These are phyloP conservation scores for Daedaleopsis nitida DNA, from an alignment of 768 basidiomycete species.

Conservation along the genomic window DNA sequence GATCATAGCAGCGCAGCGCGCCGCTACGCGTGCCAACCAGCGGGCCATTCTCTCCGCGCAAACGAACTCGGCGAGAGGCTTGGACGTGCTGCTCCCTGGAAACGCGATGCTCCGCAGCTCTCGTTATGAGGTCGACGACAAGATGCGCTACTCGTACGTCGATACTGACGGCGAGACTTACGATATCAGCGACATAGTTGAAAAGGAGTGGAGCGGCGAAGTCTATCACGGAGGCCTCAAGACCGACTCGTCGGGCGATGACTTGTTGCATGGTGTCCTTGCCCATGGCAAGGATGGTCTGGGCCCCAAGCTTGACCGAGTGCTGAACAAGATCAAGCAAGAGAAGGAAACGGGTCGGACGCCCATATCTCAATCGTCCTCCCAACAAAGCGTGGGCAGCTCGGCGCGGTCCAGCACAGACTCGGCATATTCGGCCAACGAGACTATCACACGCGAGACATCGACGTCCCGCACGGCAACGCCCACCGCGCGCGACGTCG, in stretches of 20 bases:
- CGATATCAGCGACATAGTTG: slow-evolving; percentile 92
- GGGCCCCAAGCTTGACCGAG: slow-evolving; percentile 71
- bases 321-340: slow-evolving; percentile 74
- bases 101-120: slow-evolving; percentile 86
- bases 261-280: slow-evolving; percentile 69
- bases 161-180: slow-evolving; percentile 87
- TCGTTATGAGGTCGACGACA: slow-evolving; percentile 66
- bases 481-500: slow-evolving; percentile 19
- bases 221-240: slow-evolving; percentile 24
- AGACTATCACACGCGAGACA: slow-evolving; percentile 3
- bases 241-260: slow-evolving; percentile 42
- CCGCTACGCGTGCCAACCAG: slow-evolving; percentile 82
- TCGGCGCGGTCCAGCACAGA: slow-evolving; percentile 38
- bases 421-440: slow-evolving; percentile 57
- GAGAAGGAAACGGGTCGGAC: slow-evolving; percentile 46
- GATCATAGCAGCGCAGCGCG: slow-evolving; percentile 92
- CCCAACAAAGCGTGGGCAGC: slow-evolving; percentile 21
- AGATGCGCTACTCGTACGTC: slow-evolving; percentile 92
- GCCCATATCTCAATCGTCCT: slow-evolving; percentile 20
- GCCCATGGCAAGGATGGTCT: slow-evolving; percentile 59
- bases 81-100: slow-evolving; percentile 86
- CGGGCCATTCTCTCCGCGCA: slow-evolving; percentile 85
- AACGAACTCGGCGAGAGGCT: slow-evolving; percentile 80
- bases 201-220: slow-evolving; percentile 76
- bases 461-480: slow-evolving; percentile 39